Evolutionary conservation across 352 stramenopile species (phyloP).

Genomic region (Thalassiosira livingstoniorum): DNA sequence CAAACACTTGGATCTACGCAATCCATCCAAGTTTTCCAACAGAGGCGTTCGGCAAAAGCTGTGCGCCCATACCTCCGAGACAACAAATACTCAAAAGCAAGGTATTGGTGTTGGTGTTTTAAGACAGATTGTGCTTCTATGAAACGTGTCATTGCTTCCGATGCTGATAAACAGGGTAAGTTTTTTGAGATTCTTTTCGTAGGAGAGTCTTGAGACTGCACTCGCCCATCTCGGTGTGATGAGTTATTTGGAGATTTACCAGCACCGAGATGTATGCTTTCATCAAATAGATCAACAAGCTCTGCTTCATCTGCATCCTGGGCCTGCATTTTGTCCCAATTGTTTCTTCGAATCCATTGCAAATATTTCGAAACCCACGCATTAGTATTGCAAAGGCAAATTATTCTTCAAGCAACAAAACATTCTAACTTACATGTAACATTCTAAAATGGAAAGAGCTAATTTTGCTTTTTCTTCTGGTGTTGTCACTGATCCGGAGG

Average conservation of each 20-base stretch:
- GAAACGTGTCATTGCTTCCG: slow-evolving; percentile 83
- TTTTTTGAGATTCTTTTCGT: slow-evolving; percentile 12
- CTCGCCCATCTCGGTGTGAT: slow-evolving; percentile 17
- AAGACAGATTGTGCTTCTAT: slow-evolving; percentile 79
- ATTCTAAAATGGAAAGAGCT: slow-evolving; percentile 66
- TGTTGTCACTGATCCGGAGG: slow-evolving; percentile 21
- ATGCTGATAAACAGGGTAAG: slow-evolving; percentile 48
- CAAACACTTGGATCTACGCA: slow-evolving; percentile 49
- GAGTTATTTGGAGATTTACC: slow-evolving; percentile 45
- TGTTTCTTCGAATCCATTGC: slow-evolving; percentile 82
- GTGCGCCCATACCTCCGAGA: slow-evolving; percentile 68
- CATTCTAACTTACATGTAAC: slow-evolving; percentile 58
- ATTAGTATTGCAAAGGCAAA: too few relatives aligned
- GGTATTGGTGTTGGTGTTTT: slow-evolving; percentile 71
- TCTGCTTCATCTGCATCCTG: slow-evolving; percentile 76
- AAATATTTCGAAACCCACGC: too few relatives aligned
- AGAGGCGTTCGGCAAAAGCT: slow-evolving; percentile 78
- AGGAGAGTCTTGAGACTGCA: slow-evolving; percentile 30
- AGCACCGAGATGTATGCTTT: slow-evolving; percentile 60
- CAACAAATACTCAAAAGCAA: slow-evolving; percentile 76
- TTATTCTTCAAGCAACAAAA: too few relatives aligned
- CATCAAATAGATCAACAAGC: slow-evolving; percentile 82
- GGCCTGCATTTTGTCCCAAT: slow-evolving; percentile 80
- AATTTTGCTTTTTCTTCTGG: slow-evolving; percentile 56
- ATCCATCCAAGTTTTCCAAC: slow-evolving; percentile 79